Conservation (phyloP, 1,284 basidiomycete species). For the Papiliotrema flavescens region DNA sequence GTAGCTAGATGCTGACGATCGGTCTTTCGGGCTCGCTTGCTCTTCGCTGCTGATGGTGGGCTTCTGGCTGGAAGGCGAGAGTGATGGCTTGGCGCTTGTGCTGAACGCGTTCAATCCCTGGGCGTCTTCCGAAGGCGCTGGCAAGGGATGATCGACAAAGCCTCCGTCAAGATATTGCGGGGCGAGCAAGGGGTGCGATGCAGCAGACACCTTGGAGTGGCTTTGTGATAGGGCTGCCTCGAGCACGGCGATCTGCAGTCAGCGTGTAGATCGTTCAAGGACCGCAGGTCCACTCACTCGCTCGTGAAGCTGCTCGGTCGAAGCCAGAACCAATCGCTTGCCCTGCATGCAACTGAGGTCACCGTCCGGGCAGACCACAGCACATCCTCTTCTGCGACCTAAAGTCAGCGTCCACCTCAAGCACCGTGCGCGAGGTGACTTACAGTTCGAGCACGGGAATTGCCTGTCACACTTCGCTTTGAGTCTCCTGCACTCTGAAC, state of each 20-base stretch:
- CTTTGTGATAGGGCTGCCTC: slow-evolving; percentile 38
- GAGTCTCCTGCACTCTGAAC: slow-evolving; percentile 40
- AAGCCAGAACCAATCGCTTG: slow-evolving; percentile 42
- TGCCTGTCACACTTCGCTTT: slow-evolving; percentile 45
- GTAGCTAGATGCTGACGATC: slow-evolving; percentile 15
- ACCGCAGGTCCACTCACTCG: slow-evolving; percentile 17
- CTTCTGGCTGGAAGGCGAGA: slow-evolving; percentile 4
- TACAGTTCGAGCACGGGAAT: slow-evolving; percentile 46
- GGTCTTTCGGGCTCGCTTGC: slow-evolving; percentile 13
- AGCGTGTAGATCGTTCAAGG: background rate
- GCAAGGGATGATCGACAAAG: slow-evolving; percentile 16
- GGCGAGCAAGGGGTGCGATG: slow-evolving; percentile 34
- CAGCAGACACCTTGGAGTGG: slow-evolving; percentile 13
- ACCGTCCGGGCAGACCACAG: slow-evolving; percentile 42
- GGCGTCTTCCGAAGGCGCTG: background rate
- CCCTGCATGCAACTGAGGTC: slow-evolving; percentile 47
- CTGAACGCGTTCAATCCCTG: background rate
- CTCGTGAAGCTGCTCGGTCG: slow-evolving; percentile 43
- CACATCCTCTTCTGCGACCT: slow-evolving; percentile 43
- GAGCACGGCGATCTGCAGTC: slow-evolving; percentile 33
- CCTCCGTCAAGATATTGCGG: slow-evolving; percentile 41
- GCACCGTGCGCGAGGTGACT: slow-evolving; percentile 5
- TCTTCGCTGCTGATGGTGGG: background rate
- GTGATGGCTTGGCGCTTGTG: background rate
- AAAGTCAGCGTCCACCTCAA: slow-evolving; percentile 1